These are phyloP conservation scores for Balamuthia mandrillaris DNA, from an alignment of 208 protist species.

Conservation along the genomic window DNA sequence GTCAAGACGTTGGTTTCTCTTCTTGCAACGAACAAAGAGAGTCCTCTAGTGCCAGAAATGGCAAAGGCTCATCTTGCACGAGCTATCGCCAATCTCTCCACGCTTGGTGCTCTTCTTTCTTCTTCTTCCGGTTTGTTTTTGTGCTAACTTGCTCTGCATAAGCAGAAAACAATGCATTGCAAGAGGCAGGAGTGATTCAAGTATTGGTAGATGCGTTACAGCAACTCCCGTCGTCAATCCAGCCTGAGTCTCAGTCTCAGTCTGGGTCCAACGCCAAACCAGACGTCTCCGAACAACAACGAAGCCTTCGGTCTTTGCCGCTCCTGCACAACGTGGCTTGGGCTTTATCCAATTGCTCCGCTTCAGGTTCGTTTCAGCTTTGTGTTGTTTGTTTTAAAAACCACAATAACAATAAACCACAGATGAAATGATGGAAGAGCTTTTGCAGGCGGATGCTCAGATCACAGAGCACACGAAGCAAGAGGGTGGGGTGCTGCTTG, in stretches of 20 bases:
- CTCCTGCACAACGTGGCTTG: not conserved
- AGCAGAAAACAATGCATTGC: too few relatives aligned
- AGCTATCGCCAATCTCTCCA: not conserved
- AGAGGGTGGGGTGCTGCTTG: not conserved
- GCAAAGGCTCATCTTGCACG: not conserved
- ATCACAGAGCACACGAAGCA: not conserved
- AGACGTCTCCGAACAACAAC: not conserved
- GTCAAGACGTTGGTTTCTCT: too few relatives aligned
- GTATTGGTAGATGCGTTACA: not conserved
- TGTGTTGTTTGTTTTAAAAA: not conserved
- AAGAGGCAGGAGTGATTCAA: not conserved
- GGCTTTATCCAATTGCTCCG: not conserved
- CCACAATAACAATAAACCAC: not conserved
- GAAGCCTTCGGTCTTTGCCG: not conserved
- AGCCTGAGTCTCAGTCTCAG: not conserved
- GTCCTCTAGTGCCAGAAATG: too few relatives aligned
- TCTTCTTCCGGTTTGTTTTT: not conserved
- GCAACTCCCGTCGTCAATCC: not conserved
- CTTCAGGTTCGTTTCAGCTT: not conserved
- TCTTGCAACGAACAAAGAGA: too few relatives aligned
- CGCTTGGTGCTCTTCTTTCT: not conserved
- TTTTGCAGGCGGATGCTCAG: not conserved
- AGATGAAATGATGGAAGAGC: not conserved
- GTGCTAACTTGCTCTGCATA: not conserved
- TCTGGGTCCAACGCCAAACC: not conserved